Conservation (phyloP, 805 yeast species). For the Kazachstania kunashirensis region DNA sequence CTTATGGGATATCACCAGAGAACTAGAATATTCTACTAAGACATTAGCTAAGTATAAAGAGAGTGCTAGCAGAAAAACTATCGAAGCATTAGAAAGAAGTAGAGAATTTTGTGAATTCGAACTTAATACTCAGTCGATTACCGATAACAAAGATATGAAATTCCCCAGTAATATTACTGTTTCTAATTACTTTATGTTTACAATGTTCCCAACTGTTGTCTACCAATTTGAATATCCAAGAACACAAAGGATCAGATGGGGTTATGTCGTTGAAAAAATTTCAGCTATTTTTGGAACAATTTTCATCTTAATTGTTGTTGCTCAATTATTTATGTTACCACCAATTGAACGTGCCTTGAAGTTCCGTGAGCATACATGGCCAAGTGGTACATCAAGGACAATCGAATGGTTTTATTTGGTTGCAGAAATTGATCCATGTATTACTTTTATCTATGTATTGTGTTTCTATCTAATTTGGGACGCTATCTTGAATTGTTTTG, state of each 20-base stretch:
- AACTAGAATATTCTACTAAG: conserved; percentile 40
- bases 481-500: conserved; percentile 78
- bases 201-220: conserved; percentile 85
- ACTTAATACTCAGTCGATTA: conserved; percentile 44
- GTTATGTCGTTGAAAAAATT: conserved; percentile 56
- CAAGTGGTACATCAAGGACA: conserved; percentile 14
- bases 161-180: conserved; percentile 72
- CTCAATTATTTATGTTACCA: conserved; percentile 71
- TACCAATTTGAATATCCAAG: conserved; percentile 79
- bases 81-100: conserved; percentile 36
- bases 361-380: conserved; percentile 33
- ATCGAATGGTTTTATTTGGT: conserved; percentile 33
- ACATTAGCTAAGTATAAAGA: conserved; percentile 35
- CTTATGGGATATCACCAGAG: conserved; percentile 54
- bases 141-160: background rate
- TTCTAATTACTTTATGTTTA: conserved; percentile 58
- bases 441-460: conserved; percentile 63
- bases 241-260: conserved; percentile 57
- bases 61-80: conserved; percentile 19
- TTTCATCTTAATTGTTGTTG: conserved; percentile 66
- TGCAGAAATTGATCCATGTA: conserved; percentile 69
- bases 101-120: conserved; percentile 66
- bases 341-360: conserved; percentile 49
- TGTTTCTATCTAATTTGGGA: conserved; percentile 93
- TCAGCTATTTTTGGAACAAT: conserved; percentile 84